Base-by-base conservation (phyloP, 371 early-diverging fungal species). In the Rhizopus delemar region DNA sequence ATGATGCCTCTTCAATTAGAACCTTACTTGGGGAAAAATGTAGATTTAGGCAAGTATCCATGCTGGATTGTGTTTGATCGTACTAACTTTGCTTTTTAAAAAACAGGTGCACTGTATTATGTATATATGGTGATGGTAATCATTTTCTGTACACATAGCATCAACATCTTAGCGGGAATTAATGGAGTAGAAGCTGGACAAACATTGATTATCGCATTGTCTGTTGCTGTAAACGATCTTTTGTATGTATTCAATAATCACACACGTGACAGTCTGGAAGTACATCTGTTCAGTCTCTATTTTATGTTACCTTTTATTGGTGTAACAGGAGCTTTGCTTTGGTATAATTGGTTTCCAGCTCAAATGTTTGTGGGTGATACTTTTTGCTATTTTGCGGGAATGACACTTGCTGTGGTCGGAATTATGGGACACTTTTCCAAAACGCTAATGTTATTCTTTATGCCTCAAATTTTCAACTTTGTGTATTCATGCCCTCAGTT, bases 141-240 rank as follows among this genome's bases (percentile, higher is more conserved):
- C 34, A 88, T 96, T 22, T 99, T 98, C 68, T 96, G 94, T 64
- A 98, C 98, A 1, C 96, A 99, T 72, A 89, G 94, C 7, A 95
- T 99, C 80, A 99, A 99, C 71, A 98, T 99, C 53, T 77, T 98
- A 41, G 99, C 99, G 8, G 99, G 99, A 11, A 90, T 96, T 65
- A 99, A 99, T 74, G 99, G 99, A 6, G 89, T 99, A 41, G 99
- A 99, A 75, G 94, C 90, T 11, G 93, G 90, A 0, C 98, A 98
- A 74, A 81, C 93, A 0, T 69, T 98, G 1, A 85, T 99, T 4
- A 95, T 99, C 46, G 93, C 92, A 0, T 22, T 86, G 29, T 93
- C 96, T 2, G 82, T 99, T 31, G 84, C 87, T 5, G 51, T 84
- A 56, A 93, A 98, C 72, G 91, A 94, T 68, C 29, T 86, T 4